These are phyloP conservation scores for Protomyces arabidopsidicola DNA, from an alignment of 1,139 yeast genomes.

Conservation along the genomic window DNA sequence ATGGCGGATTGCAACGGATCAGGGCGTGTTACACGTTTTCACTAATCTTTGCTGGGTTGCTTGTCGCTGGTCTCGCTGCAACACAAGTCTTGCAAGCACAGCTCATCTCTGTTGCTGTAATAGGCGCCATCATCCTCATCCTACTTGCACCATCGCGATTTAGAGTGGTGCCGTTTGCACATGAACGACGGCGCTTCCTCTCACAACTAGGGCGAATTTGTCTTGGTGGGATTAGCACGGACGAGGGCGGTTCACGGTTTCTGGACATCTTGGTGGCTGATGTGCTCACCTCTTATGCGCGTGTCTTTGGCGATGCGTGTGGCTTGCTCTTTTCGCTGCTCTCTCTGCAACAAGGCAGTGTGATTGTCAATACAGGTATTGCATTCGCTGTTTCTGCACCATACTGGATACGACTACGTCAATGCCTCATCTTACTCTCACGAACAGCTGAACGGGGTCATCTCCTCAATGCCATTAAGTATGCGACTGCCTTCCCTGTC, in stretches of 20 bases:
- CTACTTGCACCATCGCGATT: conserved; percentile 37
- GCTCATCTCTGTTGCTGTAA: conserved; percentile 39
- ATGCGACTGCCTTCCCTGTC: conserved; percentile 66
- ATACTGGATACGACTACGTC: conserved; percentile 64
- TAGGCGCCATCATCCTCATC: conserved; percentile 36
- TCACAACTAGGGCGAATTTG: conserved; percentile 44
- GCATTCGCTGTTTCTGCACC: conserved; percentile 57
- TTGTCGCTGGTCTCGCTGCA: background rate
- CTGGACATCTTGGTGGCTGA: conserved; percentile 79
- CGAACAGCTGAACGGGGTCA: conserved; percentile 47
- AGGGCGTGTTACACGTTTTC: background rate
- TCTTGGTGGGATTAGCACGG: conserved; percentile 53
- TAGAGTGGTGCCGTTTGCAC: conserved; percentile 28
- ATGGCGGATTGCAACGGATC: background rate
- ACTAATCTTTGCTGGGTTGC: background rate
- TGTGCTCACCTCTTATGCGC: conserved; percentile 71
- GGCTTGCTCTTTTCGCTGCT: conserved; percentile 35
- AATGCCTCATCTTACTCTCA: conserved; percentile 67
- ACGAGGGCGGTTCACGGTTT: conserved; percentile 46
- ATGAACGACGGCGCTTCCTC: conserved; percentile 37
- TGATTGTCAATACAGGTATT: conserved; percentile 43
- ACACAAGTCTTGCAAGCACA: background rate
- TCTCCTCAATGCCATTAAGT: conserved; percentile 67
- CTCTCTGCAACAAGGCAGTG: conserved; percentile 29
- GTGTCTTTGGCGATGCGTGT: conserved; percentile 66